Evolutionary conservation across 2,329 filamentous ascomycete species (phyloP), one percentile per base, ranked within the genome.

Genomic region (Aureobasidium sp.): DNA sequence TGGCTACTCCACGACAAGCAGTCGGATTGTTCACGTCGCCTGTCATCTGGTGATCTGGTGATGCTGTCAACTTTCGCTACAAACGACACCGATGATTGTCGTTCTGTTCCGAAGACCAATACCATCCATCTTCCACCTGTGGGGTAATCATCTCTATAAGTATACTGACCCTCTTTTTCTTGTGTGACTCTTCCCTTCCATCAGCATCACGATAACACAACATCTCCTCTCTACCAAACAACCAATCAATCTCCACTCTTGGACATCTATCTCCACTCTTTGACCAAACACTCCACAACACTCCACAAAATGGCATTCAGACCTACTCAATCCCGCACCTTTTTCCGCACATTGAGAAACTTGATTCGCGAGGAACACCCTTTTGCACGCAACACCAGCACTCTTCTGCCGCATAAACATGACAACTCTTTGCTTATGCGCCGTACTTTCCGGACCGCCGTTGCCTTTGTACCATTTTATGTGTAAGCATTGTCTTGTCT

Each of bases 11-110:
- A 11, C 21, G 38, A 27, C 25, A 52, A 37, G 32, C 35, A 22
- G 16, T 40, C 47, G 47, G 47, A 14, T 30, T 29, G 27, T 12
- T 16, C 4, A 3, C 17, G 19, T 41, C 35, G 16, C 48, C 24
- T 51, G 37, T 41, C 38, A 52, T 35, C 37, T 52, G 48, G 27
- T 52, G 48, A 52, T 42, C 48, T 52, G 37, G 27, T 52, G 37
- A 42, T 35, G 5, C 14, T 12, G 10, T 14, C 19, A 39, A 4
- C 10, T 24, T 16, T 10, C 30, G 24, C 7, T 21, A 14, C 17
- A 21, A 38, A 41, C 37, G 7, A n/a, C n/a, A 39, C 19, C 1
- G 19, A 14, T 10, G 25, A 22, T 24, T 52, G 8, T n/a, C 30
- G 37, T 37, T 17, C 2, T 16, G 39, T 24, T 14, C 16, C 4